These are phyloP conservation scores for Phanerodontia chrysosporium DNA, from an alignment of 768 basidiomycete species.

Conservation along the genomic window DNA sequence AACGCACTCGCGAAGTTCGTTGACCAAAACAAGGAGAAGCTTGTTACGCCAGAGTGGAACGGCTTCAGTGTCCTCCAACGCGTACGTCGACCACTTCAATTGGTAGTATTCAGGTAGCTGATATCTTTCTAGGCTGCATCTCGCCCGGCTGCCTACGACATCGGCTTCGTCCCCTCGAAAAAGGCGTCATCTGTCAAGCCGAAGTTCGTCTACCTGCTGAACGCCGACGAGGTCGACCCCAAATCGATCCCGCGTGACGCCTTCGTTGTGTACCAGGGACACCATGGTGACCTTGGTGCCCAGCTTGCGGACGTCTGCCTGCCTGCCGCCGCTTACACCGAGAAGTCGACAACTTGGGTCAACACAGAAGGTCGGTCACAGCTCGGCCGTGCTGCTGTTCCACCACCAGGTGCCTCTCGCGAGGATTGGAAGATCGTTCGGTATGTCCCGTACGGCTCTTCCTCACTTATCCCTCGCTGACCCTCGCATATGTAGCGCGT, in stretches of 20 bases:
- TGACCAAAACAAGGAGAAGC: slow-evolving; percentile 64
- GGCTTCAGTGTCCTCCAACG: slow-evolving; percentile 92
- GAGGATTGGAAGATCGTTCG: slow-evolving; percentile 98
- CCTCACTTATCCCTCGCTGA: background rate
- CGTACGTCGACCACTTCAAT: slow-evolving; percentile 53
- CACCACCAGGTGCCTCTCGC: slow-evolving; percentile 89
- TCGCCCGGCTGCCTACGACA: slow-evolving; percentile 89
- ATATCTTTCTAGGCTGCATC: slow-evolving; percentile 66
- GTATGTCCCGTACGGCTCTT: slow-evolving; percentile 34
- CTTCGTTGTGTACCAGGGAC: slow-evolving; percentile 98
- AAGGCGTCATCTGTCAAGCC: slow-evolving; percentile 71
- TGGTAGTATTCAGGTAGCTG: background rate
- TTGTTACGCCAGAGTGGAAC: slow-evolving; percentile 91
- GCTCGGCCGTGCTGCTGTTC: slow-evolving; percentile 85
- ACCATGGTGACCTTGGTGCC: slow-evolving; percentile 96
- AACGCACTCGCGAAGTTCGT: slow-evolving; percentile 78
- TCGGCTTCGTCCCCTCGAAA: slow-evolving; percentile 87
- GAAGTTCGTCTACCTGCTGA: slow-evolving; percentile 95
- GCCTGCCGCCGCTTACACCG: slow-evolving; percentile 91
- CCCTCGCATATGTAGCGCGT: slow-evolving; percentile 47
- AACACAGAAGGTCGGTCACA: slow-evolving; percentile 96
- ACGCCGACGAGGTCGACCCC: slow-evolving; percentile 91
- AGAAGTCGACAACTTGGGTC: slow-evolving; percentile 88
- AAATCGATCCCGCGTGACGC: slow-evolving; percentile 84
- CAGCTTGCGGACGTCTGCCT: slow-evolving; percentile 96